phyloP scores from a whole-genome alignment of 2,329 filamentous ascomycete genomes.

The Hirsutella rhossiliensis region DNA sequence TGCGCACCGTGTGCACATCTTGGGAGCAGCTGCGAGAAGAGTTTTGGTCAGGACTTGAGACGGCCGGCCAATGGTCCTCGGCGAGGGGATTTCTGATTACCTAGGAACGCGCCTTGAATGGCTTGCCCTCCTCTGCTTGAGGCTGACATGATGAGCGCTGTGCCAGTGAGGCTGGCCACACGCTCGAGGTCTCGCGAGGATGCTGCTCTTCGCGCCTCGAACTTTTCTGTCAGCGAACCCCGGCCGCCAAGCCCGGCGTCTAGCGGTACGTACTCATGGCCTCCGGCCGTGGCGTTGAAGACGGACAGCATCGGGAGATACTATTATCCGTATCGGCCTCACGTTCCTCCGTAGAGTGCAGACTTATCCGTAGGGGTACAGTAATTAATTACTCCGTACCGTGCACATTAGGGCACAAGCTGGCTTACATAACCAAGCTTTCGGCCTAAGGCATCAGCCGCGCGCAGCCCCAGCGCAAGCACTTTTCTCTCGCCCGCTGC shows the following conservation, averaged over 20 bases:
- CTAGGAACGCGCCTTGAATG: slow-evolving; percentile 34
- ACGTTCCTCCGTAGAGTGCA: too few relatives aligned
- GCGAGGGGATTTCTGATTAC: slow-evolving; percentile 22
- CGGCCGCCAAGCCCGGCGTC: neutral
- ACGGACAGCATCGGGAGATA: too few relatives aligned
- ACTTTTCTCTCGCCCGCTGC: slow-evolving; percentile 4
- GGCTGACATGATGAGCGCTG: slow-evolving; percentile 30
- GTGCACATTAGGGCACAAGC: neutral
- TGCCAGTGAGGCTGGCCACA: slow-evolving; percentile 5
- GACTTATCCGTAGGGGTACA: too few relatives aligned
- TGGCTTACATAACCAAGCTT: neutral
- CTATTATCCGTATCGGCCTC: too few relatives aligned
- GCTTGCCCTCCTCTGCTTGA: slow-evolving; percentile 44
- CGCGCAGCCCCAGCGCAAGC: neutral
- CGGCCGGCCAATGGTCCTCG: neutral
- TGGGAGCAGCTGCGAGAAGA: slow-evolving; percentile 13
- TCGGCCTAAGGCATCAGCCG: slow-evolving; percentile 14
- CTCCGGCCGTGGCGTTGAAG: too few relatives aligned
- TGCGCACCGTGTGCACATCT: slow-evolving; percentile 26
- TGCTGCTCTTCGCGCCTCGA: slow-evolving; percentile 8
- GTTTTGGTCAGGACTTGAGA: neutral
- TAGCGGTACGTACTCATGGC: neutral
- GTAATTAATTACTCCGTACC: too few relatives aligned
- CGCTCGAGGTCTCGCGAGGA: neutral
- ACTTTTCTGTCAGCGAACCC: slow-evolving; percentile 9